Percentiles rank a stretch among this genome's conserved stretches.
These are phyloP conservation scores for Cucumis hystrix DNA, from an alignment of 306 rosid genomes.

Conservation along the genomic window DNA sequence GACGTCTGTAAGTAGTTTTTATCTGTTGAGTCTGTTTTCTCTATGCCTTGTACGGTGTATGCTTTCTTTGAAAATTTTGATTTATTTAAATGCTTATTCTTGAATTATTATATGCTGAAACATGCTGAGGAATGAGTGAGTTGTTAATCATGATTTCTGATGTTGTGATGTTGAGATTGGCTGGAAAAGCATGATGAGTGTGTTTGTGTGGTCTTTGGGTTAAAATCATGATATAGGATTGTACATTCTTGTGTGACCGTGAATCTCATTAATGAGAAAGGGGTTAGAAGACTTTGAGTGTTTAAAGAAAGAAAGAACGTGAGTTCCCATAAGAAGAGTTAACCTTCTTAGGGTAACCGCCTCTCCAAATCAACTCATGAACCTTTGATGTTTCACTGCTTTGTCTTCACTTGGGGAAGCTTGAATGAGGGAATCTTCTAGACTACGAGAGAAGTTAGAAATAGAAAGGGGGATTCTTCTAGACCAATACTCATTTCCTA, in stretches of 20 bases:
- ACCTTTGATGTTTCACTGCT: not conserved
- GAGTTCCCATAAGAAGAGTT: not conserved
- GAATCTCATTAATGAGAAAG: not conserved
- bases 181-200: not conserved
- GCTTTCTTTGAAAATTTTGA: not conserved
- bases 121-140: not conserved
- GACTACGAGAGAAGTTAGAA: not conserved
- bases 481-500: not conserved
- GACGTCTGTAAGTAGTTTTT: not conserved
- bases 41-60: not conserved
- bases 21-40: not conserved
- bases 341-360: not conserved
- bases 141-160: too few species aligned
- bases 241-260: not conserved
- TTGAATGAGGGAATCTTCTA: not conserved
- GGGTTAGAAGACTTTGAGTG: not conserved
- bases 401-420: not conserved
- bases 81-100: not conserved
- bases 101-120: not conserved
- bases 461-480: not conserved
- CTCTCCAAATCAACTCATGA: not conserved
- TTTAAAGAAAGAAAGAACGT: not conserved
- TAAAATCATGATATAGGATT: not conserved
- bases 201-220: not conserved
- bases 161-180: not conserved